Evolutionary conservation across 2,329 filamentous ascomycete genomes (phyloP), one percentile per base, ranked within the genome.

Genomic region (Ceratocystis albifundus): DNA sequence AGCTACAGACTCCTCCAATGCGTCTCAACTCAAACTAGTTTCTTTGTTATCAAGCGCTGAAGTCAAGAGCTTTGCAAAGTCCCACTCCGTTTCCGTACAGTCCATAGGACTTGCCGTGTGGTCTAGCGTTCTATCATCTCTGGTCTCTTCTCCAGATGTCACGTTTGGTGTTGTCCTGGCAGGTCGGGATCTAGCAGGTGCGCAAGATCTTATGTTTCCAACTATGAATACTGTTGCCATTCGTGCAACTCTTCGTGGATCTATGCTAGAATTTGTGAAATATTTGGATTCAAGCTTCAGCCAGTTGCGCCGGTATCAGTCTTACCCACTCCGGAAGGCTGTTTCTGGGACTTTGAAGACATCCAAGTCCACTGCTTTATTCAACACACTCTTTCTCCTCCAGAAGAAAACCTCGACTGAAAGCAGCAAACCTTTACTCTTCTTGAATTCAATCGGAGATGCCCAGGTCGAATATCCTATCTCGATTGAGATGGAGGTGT

Each of bases 221-320:
- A 90, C 88, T 0, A 96, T 96, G 89, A 96, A 96, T 72, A 96
- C 92, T 0, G 85, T 96, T 0, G 83, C 88, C 0, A 79, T 96
- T 6, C 82, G 91, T 10, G 82, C 82, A 1, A 80, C 92, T 2
- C 73, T 96, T 1, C 88, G 94, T 70, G 89, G 89, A 1, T 84
- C 80, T 0, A 76, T 82, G 0, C 69, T 74, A 0, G 80, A 85
- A 0, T 86, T 95, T 75, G 75, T 96, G 32, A 79, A 78, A 12
- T 88, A 92, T 71, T 80, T 91, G 69, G 90, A 96, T 72, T 82
- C 86, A 1, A 87, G 83, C 68, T 82, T 89, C 74, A 78, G 80
- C 1, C 80, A 81, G 28, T 82, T 90, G 36, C 78, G 84, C n/a
- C 81, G 86, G 68, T 84, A 87, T 72, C 89, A 96, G 73, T 84